phyloP scores from a whole-genome alignment of 2,329 filamentous ascomycete genomes.

The Phaeosphaeriaceae sp. region DNA sequence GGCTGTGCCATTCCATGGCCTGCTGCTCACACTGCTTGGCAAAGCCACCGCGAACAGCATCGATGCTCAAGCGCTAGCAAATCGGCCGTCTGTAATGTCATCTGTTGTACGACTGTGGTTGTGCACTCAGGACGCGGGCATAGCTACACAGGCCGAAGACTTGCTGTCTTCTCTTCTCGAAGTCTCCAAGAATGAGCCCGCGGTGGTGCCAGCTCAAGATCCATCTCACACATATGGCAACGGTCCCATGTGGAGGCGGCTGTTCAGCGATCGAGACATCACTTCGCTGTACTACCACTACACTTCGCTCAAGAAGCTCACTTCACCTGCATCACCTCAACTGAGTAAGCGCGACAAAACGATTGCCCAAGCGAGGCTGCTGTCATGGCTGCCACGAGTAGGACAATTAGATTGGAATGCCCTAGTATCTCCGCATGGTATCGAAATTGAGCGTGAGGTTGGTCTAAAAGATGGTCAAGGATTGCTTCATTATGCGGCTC shows the following conservation, averaged over 20 bases:
- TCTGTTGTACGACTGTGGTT: slow-evolving; percentile 67
- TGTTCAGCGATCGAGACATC: slow-evolving; percentile 67
- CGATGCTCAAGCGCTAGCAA: slow-evolving; percentile 66
- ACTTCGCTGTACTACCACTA: slow-evolving; percentile 64
- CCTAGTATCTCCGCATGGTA: slow-evolving; percentile 59
- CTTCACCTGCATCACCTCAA: slow-evolving; percentile 38
- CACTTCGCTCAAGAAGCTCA: slow-evolving; percentile 55
- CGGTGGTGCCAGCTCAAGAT: slow-evolving; percentile 47
- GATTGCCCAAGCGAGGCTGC: slow-evolving; percentile 65
- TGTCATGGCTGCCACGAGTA: slow-evolving; percentile 64
- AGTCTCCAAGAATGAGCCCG: slow-evolving; percentile 49
- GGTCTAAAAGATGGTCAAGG: slow-evolving; percentile 43
- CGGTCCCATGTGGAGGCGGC: slow-evolving; percentile 64
- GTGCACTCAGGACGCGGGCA: slow-evolving; percentile 60
- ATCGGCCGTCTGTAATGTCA: slow-evolving; percentile 61
- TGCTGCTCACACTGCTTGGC: slow-evolving; percentile 62
- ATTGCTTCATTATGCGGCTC: slow-evolving; percentile 62
- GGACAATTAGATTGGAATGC: slow-evolving; percentile 63
- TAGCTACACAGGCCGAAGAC: slow-evolving; percentile 62
- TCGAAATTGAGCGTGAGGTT: slow-evolving; percentile 58
- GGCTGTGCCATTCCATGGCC: slow-evolving; percentile 59
- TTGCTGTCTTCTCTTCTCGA: slow-evolving; percentile 61
- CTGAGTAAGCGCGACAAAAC: slow-evolving; percentile 62
- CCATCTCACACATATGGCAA: slow-evolving; percentile 36
- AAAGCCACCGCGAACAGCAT: slow-evolving; percentile 61